Evolutionary conservation across 2,329 filamentous ascomycete genomes (phyloP).

Genomic region (Chalara sp.): DNA sequence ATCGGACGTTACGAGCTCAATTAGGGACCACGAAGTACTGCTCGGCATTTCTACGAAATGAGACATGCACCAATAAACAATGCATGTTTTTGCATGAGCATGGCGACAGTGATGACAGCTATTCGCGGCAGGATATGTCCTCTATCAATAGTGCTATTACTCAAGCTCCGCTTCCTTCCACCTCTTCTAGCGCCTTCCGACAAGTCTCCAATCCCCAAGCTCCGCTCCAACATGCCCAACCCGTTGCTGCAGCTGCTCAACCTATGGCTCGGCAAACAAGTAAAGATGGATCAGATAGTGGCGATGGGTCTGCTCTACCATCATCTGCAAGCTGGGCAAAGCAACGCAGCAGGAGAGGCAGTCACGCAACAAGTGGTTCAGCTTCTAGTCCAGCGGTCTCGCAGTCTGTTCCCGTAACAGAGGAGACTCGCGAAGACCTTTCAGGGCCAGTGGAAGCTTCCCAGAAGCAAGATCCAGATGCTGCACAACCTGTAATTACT

Average conservation of each 20-base stretch:
- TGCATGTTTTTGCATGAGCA: constrained; percentile 98
- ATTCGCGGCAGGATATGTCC: constrained; percentile 87
- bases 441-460: constrained; percentile 8
- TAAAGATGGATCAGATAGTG: constrained; percentile 66
- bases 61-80: constrained; percentile 89
- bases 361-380: constrained; percentile 73
- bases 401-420: constrained; percentile 45
- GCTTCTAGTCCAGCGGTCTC: constrained; percentile 77
- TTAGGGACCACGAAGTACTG: constrained; percentile 96
- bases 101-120: constrained; percentile 96
- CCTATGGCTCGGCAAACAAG: constrained; percentile 72
- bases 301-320: constrained; percentile 86
- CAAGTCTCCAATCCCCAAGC: constrained; percentile 38
- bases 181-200: constrained; percentile 47
- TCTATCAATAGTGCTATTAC: constrained; percentile 88
- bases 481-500: constrained; percentile 2
- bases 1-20: constrained; percentile 72
- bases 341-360: constrained; percentile 63
- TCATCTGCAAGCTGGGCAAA: constrained; percentile 89
- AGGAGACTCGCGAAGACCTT: constrained; percentile 42
- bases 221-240: constrained; percentile 26
- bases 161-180: constrained; percentile 55
- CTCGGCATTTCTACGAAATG: constrained; percentile 90
- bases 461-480: constrained; percentile 5
- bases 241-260: constrained; percentile 38